These are phyloP conservation scores for Suillus discolor DNA, from an alignment of 768 basidiomycete genomes.

Conservation along the genomic window DNA sequence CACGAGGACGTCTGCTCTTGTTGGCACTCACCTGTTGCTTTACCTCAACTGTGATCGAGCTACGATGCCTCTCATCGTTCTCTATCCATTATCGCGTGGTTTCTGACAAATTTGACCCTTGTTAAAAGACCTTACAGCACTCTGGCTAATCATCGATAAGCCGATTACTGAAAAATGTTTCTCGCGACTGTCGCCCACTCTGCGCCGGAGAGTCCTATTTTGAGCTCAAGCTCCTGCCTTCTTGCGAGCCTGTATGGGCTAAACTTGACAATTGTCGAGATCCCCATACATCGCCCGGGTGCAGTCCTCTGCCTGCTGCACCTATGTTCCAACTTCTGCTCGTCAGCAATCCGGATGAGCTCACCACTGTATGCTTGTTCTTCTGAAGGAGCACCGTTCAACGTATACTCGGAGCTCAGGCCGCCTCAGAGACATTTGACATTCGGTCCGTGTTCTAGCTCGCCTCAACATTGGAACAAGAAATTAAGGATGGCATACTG, in stretches of 20 bases:
- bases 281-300: neutral
- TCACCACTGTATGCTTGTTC: too few relatives aligned
- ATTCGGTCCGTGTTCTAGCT: neutral
- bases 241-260: constrained; percentile 20
- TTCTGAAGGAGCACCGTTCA: neutral
- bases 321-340: neutral
- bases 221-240: neutral
- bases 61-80: constrained; percentile 1
- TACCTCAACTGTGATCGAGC: neutral
- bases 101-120: constrained; percentile 1
- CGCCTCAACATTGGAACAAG: neutral
- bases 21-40: neutral
- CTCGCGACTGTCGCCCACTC: constrained; percentile 1
- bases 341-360: constrained; percentile 4
- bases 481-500: neutral
- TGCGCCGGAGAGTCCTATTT: too few relatives aligned
- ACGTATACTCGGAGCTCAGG: neutral
- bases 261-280: constrained; percentile 17
- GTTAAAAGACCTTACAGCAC: constrained; percentile 17
- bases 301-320: constrained; percentile 2
- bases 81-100: constrained; percentile 8
- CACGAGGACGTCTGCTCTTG: constrained; percentile 14
- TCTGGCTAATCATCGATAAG: constrained; percentile 3
- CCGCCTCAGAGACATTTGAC: neutral
- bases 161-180: constrained; percentile 6